Base-by-base conservation (phyloP, 1,284 basidiomycete genomes). In the Leccinum griseonigrum region DNA sequence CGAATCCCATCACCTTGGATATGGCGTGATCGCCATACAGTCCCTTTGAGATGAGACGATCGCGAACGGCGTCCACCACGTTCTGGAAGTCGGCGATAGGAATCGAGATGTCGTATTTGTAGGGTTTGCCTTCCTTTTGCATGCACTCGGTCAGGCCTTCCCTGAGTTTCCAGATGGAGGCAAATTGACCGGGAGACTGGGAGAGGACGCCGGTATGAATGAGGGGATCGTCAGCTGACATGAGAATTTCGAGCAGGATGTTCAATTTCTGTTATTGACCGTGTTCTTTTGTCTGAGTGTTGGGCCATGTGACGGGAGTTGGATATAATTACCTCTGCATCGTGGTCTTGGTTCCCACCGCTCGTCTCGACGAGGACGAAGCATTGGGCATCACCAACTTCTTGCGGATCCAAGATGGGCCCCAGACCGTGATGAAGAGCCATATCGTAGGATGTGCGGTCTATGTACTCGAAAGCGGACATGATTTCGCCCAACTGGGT, bases 101-200 rank as follows among this genome's bases (percentile, higher is more conserved):
- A 36, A 99, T 87, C 18, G 94, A 96, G 48, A 99, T 85, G 71
- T 99, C 97, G 76, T 99, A 99, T 80, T 99, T 99, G 83, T 97
- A 99, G 5, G 92, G 90, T 68, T 94, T 94, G 53, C 97, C 97
- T 73, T 94, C 90, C 75, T 98, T 98, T 29, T 92, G 93, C 2
- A 94, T 86, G 1, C 96, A 92, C 76, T 99, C 97, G 2, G 97
- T 90, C 26, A 99, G 85, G 46, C 91, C 88, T 78, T 99, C 97
- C n/a, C 97, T 90, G 16, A 99, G 81, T 1, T 90, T 87, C 97
- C 97, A 99, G 2, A 99, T 78, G 0, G 90, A 90, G 1, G 89
- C 84, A 68, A 98, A 92, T 73, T 99, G 97, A 0, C 90, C 87
- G 22, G 94, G 90, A 55, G 92, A 93, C 72, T 98, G 95, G 0